phyloP scores from a whole-genome alignment of 257 asterid genomes.

The Verbena officinalis region DNA sequence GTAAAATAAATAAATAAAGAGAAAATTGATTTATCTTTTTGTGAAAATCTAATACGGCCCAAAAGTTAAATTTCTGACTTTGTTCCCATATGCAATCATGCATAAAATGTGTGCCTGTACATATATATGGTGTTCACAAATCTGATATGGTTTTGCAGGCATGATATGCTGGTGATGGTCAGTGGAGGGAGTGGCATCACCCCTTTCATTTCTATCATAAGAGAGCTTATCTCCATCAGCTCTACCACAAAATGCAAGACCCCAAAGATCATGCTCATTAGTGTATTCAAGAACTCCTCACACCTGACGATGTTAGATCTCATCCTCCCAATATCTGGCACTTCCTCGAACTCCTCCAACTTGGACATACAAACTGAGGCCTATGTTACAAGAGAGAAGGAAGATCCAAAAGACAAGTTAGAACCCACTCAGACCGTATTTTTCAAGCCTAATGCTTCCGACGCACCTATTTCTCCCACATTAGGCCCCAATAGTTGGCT shows the following conservation, averaged over 20 bases:
- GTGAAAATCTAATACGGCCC: too few species aligned
- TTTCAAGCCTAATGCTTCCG: constrained; percentile 60
- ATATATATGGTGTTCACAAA: neutral
- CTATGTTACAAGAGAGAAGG: constrained; percentile 61
- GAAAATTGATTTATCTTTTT: too few species aligned
- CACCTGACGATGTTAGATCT: constrained; percentile 61
- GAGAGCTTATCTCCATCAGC: constrained; percentile 46
- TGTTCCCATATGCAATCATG: too few species aligned
- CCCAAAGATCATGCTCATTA: constrained; percentile 53
- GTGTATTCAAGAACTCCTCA: constrained; percentile 56
- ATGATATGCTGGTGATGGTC: constrained; percentile 61
- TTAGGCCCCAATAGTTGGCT: constrained; percentile 46
- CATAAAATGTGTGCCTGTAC: too few species aligned
- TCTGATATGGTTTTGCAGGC: constrained; percentile 37
- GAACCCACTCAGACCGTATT: constrained; percentile 31
- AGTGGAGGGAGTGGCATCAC: constrained; percentile 85
- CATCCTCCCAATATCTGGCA: constrained; percentile 54
- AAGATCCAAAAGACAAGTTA: constrained; percentile 28
- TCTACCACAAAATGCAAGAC: constrained; percentile 40
- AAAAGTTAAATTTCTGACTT: too few species aligned
- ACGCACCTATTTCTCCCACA: constrained; percentile 52
- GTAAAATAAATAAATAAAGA: too few species aligned
- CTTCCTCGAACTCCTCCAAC: constrained; percentile 35
- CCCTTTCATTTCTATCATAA: constrained; percentile 67
- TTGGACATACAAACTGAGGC: constrained; percentile 58